Percentiles rank a stretch among this genome's conserved stretches.
Conservation (phyloP, 768 basidiomycete genomes). For the Pholiota molesta region DNA sequence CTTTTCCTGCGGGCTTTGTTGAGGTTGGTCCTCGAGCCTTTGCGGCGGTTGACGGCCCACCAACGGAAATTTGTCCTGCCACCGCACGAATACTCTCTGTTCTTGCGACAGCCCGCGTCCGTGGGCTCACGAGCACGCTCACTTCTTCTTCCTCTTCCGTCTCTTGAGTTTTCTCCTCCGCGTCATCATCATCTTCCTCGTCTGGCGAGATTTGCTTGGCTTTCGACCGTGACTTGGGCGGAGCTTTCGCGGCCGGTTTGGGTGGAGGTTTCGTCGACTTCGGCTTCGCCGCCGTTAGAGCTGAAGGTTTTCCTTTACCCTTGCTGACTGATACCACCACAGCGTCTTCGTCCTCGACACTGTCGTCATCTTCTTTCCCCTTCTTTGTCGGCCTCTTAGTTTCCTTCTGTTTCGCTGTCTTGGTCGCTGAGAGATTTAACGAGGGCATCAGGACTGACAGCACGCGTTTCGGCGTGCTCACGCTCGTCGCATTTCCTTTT, state of each 20-base stretch:
- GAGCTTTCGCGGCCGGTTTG: not conserved
- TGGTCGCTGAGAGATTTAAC: conserved; percentile 11
- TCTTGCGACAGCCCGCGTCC: conserved; percentile 14
- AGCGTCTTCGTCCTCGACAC: conserved; percentile 1
- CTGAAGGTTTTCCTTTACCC: not conserved
- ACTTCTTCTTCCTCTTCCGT: conserved; percentile 24
- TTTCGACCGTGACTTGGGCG: not conserved
- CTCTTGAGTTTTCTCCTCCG: not conserved
- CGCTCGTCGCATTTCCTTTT: not conserved
- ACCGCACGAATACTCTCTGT: conserved; percentile 32
- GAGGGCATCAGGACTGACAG: conserved; percentile 20
- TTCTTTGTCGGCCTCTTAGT: conserved; percentile 1
- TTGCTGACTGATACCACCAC: not conserved
- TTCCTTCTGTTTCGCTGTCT: not conserved
- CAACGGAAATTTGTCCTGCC: conserved; percentile 22
- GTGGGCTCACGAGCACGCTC: conserved; percentile 16
- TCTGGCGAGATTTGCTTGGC: not conserved
- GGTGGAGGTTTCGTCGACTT: conserved; percentile 1
- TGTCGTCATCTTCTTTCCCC: not conserved
- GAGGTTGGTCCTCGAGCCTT: not conserved
- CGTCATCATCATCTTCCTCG: not conserved
- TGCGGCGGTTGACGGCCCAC: conserved; percentile 2
- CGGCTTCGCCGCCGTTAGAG: conserved; percentile 1
- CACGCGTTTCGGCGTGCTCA: conserved; percentile 13
- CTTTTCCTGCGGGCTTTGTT: conserved; percentile 15